Conservation (phyloP, 31 red algal genomes). For the Odonthalia washingtoniensis region DNA sequence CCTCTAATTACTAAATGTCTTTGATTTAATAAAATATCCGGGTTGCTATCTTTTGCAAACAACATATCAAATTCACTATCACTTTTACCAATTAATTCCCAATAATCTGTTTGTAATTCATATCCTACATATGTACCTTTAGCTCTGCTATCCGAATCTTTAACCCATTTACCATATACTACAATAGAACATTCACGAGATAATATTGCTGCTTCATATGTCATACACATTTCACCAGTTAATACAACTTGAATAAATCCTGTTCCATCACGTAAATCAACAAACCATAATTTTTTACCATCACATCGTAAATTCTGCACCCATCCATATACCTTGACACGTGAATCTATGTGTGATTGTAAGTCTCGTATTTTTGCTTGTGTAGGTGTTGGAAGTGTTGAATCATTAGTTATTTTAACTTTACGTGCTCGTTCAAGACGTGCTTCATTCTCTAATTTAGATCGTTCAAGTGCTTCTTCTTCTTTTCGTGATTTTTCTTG, state of each 20-base stretch:
- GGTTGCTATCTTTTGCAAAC: conserved; percentile 90
- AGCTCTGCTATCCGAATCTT: conserved; percentile 77
- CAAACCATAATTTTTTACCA: conserved; percentile 93
- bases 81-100: conserved; percentile 89
- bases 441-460: conserved; percentile 68
- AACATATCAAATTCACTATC: conserved; percentile 92
- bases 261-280: conserved; percentile 97
- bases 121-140: conserved; percentile 88
- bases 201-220: conserved; percentile 90
- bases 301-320: conserved; percentile 91
- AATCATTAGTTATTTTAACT: conserved; percentile 81
- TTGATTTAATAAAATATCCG: conserved; percentile 94
- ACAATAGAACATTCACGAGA: conserved; percentile 88
- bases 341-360: conserved; percentile 36
- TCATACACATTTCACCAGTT: conserved; percentile 91
- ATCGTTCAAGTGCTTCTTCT: conserved; percentile 63
- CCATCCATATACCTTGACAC: conserved; percentile 89
- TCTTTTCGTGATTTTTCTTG: conserved; percentile 86
- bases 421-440: conserved; percentile 80
- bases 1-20: conserved; percentile 97
- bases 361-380: conserved; percentile 83
- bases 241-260: conserved; percentile 96
- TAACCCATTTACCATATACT: conserved; percentile 80
- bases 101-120: conserved; percentile 95
- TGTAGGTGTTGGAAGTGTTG: conserved; percentile 68